Conservation (phyloP, 2,329 filamentous ascomycete species). For the Ophiocordyceps camponoti-leonardi region DNA sequence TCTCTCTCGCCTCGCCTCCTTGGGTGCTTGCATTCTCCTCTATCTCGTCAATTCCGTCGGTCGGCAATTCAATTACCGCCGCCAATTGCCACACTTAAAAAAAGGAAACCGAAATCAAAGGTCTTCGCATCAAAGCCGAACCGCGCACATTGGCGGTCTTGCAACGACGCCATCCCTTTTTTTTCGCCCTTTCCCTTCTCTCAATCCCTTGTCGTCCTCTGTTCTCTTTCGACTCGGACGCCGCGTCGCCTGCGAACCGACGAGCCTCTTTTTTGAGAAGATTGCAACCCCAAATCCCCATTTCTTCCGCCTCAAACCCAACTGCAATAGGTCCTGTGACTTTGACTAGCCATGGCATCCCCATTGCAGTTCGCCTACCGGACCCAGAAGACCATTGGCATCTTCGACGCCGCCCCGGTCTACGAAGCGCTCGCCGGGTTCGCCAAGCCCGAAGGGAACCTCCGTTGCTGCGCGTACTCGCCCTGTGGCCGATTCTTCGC, state of each 20-base stretch:
- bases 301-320: constrained; percentile 5
- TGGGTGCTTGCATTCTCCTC: constrained; percentile 4
- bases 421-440: constrained; percentile 80
- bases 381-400: constrained; percentile 89
- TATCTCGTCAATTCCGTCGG: neutral
- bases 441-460: constrained; percentile 73
- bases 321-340: constrained; percentile 42
- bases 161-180: too few relatives aligned
- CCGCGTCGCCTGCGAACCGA: too few relatives aligned
- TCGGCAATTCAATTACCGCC: neutral
- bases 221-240: too few relatives aligned
- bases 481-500: constrained; percentile 92
- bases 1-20: constrained; percentile 6
- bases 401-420: constrained; percentile 78
- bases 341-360: constrained; percentile 88
- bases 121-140: too few relatives aligned
- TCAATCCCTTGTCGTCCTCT: too few relatives aligned
- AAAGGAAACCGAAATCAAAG: too few relatives aligned
- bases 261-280: constrained; percentile 6
- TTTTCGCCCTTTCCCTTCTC: too few relatives aligned
- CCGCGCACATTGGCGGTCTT: too few relatives aligned
- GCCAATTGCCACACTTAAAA: too few relatives aligned
- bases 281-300: constrained; percentile 3
- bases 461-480: constrained; percentile 90
- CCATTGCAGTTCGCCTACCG: constrained; percentile 93